A percentile compares a stretch with the other conserved stretches of the same genome.
phyloP scores from a whole-genome alignment of 768 basidiomycete species.

The Kwoniella bestiolae region DNA sequence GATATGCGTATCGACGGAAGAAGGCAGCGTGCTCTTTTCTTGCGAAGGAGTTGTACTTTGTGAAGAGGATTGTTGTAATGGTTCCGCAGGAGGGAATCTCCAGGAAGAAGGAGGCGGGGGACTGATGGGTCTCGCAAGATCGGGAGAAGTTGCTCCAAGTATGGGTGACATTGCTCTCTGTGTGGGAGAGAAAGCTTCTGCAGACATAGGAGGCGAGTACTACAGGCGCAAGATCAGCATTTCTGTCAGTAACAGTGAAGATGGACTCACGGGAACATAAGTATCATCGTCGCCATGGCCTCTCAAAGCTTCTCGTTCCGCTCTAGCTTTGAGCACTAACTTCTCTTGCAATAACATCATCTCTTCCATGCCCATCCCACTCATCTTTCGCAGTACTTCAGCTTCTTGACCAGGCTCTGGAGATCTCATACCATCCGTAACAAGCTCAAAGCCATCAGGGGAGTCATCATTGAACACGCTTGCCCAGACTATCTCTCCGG shows the following conservation, averaged over 20 bases:
- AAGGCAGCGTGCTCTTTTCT: neutral
- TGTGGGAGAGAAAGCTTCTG: conserved; percentile 3
- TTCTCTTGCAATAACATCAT: conserved; percentile 36
- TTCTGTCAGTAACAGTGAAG: neutral
- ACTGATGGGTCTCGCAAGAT: conserved; percentile 11
- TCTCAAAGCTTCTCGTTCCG: conserved; percentile 39
- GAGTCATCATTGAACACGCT: conserved; percentile 4
- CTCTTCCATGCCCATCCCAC: conserved; percentile 38
- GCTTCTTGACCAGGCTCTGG: conserved; percentile 2
- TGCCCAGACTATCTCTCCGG: conserved; percentile 20
- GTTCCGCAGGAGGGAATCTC: conserved; percentile 14
- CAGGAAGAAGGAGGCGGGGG: conserved; percentile 21
- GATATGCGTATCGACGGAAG: conserved; percentile 23
- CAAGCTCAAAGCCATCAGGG: conserved; percentile 4
- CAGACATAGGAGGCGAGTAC: conserved; percentile 12
- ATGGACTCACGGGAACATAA: conserved; percentile 22
- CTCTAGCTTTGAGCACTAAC: conserved; percentile 42
- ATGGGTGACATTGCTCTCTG: conserved; percentile 8
- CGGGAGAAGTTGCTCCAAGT: conserved; percentile 17
- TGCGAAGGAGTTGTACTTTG: conserved; percentile 11
- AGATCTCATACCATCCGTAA: neutral
- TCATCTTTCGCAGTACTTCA: conserved; percentile 24
- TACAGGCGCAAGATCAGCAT: neutral
- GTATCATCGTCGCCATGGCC: conserved; percentile 17
- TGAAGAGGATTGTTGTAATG: neutral